Base-by-base conservation (phyloP, 257 asterid species). In the Petunia secreta region DNA sequence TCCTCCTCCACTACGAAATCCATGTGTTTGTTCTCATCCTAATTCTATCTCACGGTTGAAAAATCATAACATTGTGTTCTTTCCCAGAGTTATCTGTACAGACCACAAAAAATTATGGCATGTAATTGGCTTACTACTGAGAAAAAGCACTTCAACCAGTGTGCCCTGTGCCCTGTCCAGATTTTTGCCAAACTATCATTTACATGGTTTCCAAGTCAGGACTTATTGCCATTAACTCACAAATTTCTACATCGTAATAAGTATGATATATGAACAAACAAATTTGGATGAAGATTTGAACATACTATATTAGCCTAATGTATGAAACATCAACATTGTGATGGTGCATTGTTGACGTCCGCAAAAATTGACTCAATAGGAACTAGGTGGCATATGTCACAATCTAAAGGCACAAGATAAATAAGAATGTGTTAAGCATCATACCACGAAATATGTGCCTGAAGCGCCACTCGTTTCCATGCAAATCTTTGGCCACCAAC, bases 391-490 rank as follows among this genome's bases (percentile, higher is more conserved):
- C 44, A 44, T 14, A 69, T 46, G 41, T 69, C 58, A 16, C 58
- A 69, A 71, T 71, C 11, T 71, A 34, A 82, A 54, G 50, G 69
- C 9, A 80, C 73, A 52, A 11, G 55, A 40, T 53, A 65, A 71
- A 65, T 82, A 48, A 37, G 75, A 82, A 40, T 50, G 63, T 37
- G 74, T 57, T 67, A 52, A 60, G 34, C 80, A 46, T 52, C 62
- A 60, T 84, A 95, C 98, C 99, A 3, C 99, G 97, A 81, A 95
- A 95, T 57, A 95, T 95, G 80, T 95, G 99, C 88, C 89, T 91
- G 85, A 95, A 95, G 55, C 96, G 92, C 99, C 99, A 95, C 80
- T 95, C 98, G 55, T 84, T 92, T 86, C 92, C 97, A 85, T 90
- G 99, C 92, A 95, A 85, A 88, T 95, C 99, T 82, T 93, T 93